Evolutionary conservation across 148 eudicot species (phyloP).

Genomic region (Pharnaceum exiguum): DNA sequence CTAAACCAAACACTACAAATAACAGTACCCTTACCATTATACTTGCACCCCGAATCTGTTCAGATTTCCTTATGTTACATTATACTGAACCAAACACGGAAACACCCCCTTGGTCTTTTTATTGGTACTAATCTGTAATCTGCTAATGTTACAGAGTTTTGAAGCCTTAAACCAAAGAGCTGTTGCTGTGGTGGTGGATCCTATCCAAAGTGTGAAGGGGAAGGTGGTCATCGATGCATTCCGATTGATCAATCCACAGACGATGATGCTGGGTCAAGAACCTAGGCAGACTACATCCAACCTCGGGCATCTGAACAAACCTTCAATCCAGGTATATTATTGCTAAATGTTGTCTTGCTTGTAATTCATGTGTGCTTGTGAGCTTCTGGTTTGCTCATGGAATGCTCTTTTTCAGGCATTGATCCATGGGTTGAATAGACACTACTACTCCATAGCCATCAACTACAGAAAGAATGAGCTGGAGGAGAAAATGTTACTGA

Average conservation of each 20-base stretch:
- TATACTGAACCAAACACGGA: no score
- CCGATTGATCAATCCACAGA: slow-evolving; percentile 92
- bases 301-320: slow-evolving; percentile 94
- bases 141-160: slow-evolving; percentile 60
- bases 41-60: no score
- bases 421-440: slow-evolving; percentile 94
- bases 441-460: slow-evolving; percentile 92
- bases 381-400: not conserved
- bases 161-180: slow-evolving; percentile 95
- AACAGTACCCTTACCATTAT: no score
- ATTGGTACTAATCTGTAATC: not conserved
- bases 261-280: slow-evolving; percentile 99
- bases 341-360: not conserved
- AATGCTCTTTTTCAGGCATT: slow-evolving; percentile 54
- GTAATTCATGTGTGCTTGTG: not conserved
- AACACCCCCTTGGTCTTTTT: no score
- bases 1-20: no score
- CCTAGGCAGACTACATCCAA: slow-evolving; percentile 96
- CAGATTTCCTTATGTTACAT: no score
- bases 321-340: slow-evolving; percentile 76
- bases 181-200: slow-evolving; percentile 98
- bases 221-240: slow-evolving; percentile 98
- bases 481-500: slow-evolving; percentile 93
- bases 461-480: slow-evolving; percentile 96
- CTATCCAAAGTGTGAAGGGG: slow-evolving; percentile 96